Evolutionary conservation across 495 filamentous ascomycete genomes (phyloP), one percentile per base, ranked within the genome.

Genomic region (Aspergillus homomorphus): DNA sequence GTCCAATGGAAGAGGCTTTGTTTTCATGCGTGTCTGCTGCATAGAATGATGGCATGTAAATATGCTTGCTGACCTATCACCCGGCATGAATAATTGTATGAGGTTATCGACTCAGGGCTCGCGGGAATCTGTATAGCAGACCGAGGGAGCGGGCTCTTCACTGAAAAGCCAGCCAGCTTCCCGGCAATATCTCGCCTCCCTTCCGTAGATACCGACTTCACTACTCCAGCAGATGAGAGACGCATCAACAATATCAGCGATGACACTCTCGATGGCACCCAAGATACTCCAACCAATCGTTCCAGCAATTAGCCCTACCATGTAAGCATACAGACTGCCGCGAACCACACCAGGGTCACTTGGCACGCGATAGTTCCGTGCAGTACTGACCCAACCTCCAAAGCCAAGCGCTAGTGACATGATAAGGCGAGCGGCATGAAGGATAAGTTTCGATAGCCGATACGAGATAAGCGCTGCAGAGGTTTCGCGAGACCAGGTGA

Each of bases 311-410:
- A 98, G 66, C 4, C 93, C 94, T 4, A 98, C 90, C 44, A 98
- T 82, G 69, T 98, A 98, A 19, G 91, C 94, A 70, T 98, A 98
- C 43, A 92, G 77, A 65, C 91, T 96, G n/a, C 94, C 94, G 49
- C 78, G 84, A 45, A 87, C 71, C 0, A 81, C 76, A 24, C 79
- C 82, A 42, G 79, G 74, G 19, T 72, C 60, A 26, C 79, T 80
- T 41, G 80, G 74, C 18, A 88, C 74, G 22, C 72, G 72, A 14
- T 95, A 73, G 69, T 86, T 84, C 48, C 88, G 83, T 18, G 94
- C 91, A 28, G 91, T 93, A 53, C 88, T 87, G n/a, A 98, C 91
- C 94, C 94, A 98, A 23, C 90, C 94, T n/a, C 89, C 93, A 66
- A 96, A 93, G 1, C 94, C 95, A 24, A 98, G 80, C 1, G 89